A percentile compares a stretch with the other conserved stretches of the same genome.
phyloP scores from a whole-genome alignment of 1,284 basidiomycete species.

The Fistulina hepatica region DNA sequence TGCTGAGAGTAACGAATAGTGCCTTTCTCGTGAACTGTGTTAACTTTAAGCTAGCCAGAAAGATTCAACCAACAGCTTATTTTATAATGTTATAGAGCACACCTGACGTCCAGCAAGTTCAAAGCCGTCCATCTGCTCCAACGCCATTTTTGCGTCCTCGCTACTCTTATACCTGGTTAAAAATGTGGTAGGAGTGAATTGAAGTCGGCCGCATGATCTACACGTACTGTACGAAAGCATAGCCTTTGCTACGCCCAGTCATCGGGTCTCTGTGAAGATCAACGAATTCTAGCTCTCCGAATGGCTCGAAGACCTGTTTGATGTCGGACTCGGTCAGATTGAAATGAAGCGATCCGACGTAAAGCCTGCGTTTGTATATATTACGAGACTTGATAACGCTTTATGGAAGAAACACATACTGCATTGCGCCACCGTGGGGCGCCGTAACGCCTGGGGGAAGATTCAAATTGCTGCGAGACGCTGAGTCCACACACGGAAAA shows the following conservation, averaged over 20 bases:
- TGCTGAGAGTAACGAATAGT: slow-evolving; percentile 61
- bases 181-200: slow-evolving; percentile 5
- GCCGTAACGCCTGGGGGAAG: slow-evolving; percentile 67
- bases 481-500: slow-evolving; percentile 14
- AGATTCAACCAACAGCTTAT: slow-evolving; percentile 9
- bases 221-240: slow-evolving; percentile 95
- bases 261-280: slow-evolving; percentile 91
- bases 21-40: slow-evolving; percentile 86
- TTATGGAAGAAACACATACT: slow-evolving; percentile 36
- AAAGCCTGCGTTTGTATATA: slow-evolving; percentile 48
- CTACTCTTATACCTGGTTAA: slow-evolving; percentile 66
- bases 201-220: slow-evolving; percentile 21
- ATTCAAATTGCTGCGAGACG: slow-evolving; percentile 49
- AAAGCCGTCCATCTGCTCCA: slow-evolving; percentile 98
- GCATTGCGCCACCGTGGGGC: slow-evolving; percentile 62
- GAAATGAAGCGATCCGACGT: slow-evolving; percentile 94
- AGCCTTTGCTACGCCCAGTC: slow-evolving; percentile 94
- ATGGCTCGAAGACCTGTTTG: slow-evolving; percentile 97
- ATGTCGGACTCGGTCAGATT: slow-evolving; percentile 94
- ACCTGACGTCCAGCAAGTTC: slow-evolving; percentile 91
- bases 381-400: neutral
- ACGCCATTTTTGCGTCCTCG: slow-evolving; percentile 90
- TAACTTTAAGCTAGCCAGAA: slow-evolving; percentile 63
- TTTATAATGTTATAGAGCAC: slow-evolving; percentile 20
- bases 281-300: slow-evolving; percentile 95